Evolutionary conservation across 2,329 filamentous ascomycete genomes (phyloP), one percentile per base, ranked within the genome.

Genomic region (Penicillium occitanis): DNA sequence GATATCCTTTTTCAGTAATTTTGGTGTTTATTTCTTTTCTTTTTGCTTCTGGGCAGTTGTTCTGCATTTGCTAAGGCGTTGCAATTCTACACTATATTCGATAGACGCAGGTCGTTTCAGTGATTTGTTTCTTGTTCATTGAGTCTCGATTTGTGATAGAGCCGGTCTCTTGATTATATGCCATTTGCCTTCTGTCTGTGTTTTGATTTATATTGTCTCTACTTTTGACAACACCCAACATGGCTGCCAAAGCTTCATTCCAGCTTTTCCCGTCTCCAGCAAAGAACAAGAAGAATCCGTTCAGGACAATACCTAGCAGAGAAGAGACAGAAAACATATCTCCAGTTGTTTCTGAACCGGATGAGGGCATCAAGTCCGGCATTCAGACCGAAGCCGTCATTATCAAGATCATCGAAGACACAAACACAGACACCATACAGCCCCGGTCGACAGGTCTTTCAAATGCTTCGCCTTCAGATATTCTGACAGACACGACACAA

Each of bases 191-290:
- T 17, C 14, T n/a, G 11, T 57, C 40, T 35, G 30, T 33, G 30
- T 33, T 40, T 22, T 55, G n/a, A 14, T 55, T 37, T 22, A 57
- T 37, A 55, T 22, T 57, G 5, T 57, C 33, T 30, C 7, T 4
- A 6, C 33, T 2, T 55, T 61, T 37, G 14, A 14, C 17, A 17
- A 64, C n/a, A 46, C 17, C 51, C 25, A 33, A 67, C 55, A 66
- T 66, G 65, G 28, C 65, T 60, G 60, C 64, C 11, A 78, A 76
- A 72, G 76, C 69, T 64, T 76, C 79, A 65, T 80, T 80, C 59
- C 78, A 79, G 64, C 72, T 80, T 58, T 80, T 80, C 51, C 79
- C 78, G 19, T 69, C 76, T n/a, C 73, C 75, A 60, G 73, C 77
- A 11, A 73, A 73, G 68, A 66, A 68, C 55, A 72, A 73, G 65